Percentiles rank a stretch among this genome's conserved stretches.
Evolutionary conservation across 2,329 filamentous ascomycete genomes (phyloP).

Genomic region (Metarhizium brunneum): DNA sequence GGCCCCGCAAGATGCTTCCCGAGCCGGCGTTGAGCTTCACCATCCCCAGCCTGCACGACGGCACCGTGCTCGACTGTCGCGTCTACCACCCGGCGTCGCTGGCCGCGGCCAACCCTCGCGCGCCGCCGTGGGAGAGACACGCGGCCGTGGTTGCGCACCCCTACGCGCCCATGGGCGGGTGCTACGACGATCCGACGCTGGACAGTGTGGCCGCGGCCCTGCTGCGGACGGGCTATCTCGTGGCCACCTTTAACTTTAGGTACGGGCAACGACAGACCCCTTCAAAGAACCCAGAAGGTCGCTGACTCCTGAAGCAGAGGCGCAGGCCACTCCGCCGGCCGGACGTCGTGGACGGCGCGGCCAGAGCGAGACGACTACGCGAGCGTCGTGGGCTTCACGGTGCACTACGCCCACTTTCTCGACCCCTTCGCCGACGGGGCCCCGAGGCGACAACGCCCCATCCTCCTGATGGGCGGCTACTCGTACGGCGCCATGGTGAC

Average conservation of each 20-base stretch:
- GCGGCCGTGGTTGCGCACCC: constrained; percentile 73
- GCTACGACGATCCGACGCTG: constrained; percentile 74
- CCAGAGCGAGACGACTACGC: constrained; percentile 76
- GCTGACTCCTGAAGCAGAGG: constrained; percentile 46
- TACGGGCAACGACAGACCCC: constrained; percentile 22
- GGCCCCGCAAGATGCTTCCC: constrained; percentile 30
- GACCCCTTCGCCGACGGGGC: constrained; percentile 23
- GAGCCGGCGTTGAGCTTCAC: constrained; percentile 57
- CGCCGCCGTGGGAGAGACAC: constrained; percentile 35
- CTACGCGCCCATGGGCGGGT: constrained; percentile 80
- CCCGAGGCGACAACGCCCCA: background rate
- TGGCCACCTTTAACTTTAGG: constrained; percentile 91
- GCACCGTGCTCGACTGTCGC: constrained; percentile 66
- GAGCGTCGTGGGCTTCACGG: constrained; percentile 71
- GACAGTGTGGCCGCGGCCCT: constrained; percentile 54
- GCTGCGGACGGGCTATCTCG: constrained; percentile 61
- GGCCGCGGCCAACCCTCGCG: constrained; percentile 18
- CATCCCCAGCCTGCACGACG: constrained; percentile 78
- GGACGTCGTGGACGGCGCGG: constrained; percentile 79
- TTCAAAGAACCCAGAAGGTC: too few relatives aligned
- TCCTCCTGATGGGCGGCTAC: constrained; percentile 65
- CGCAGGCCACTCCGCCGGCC: constrained; percentile 62
- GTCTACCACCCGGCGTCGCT: constrained; percentile 61
- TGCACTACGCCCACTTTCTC: constrained; percentile 60
- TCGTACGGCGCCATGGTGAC: constrained; percentile 86